Conservation (phyloP, 257 asterid species). For the Solanum chmielewskii region DNA sequence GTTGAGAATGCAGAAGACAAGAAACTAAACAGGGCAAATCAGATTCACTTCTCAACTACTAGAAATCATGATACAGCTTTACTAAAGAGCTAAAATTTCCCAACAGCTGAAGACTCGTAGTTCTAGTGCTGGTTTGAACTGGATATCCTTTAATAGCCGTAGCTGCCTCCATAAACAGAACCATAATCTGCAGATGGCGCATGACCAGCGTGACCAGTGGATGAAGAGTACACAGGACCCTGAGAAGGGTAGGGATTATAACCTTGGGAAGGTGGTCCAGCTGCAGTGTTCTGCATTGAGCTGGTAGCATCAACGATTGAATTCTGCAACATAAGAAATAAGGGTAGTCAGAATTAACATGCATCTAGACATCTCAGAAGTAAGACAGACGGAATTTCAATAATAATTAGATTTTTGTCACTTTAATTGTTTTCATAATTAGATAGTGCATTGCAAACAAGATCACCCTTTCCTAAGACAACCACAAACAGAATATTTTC, state of each 20-base stretch:
- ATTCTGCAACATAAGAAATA: conserved; percentile 32
- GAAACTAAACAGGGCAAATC: not conserved
- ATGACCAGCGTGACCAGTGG: conserved; percentile 34
- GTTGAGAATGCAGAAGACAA: not conserved
- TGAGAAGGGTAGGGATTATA: conserved; percentile 51
- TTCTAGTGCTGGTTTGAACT: not conserved
- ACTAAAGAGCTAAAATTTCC: not conserved
- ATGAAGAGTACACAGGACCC: conserved; percentile 32
- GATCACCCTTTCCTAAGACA: not conserved
- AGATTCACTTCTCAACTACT: not conserved
- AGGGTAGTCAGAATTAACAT: not conserved
- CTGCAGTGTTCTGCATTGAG: conserved; percentile 24
- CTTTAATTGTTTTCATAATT: not conserved
- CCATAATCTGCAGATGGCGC: conserved; percentile 48
- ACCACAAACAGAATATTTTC: not conserved
- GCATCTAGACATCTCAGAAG: not conserved
- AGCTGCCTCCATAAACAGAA: conserved; percentile 40
- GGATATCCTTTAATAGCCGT: conserved; percentile 34
- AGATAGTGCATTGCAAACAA: not conserved
- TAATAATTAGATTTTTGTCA: not conserved
- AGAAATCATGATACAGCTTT: not conserved
- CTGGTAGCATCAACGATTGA: conserved; percentile 53
- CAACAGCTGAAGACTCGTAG: not conserved
- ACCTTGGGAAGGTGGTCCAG: conserved; percentile 43
- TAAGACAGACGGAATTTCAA: not conserved